Base-by-base conservation (phyloP, 202 grass and related monocot genomes). In the Panicum hallii region DNA sequence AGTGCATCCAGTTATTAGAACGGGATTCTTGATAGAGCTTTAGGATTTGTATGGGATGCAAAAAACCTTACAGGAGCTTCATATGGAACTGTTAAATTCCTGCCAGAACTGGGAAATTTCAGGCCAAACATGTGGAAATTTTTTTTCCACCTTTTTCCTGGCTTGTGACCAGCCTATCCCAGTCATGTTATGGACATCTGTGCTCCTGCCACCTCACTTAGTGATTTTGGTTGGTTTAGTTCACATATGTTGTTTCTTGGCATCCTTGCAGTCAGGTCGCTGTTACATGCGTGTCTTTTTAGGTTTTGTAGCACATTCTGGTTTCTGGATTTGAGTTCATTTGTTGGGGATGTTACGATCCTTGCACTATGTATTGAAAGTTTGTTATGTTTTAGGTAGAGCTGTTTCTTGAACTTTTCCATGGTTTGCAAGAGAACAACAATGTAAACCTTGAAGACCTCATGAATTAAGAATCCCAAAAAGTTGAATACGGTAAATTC, bases 251-350 rank as follows among this genome's bases (percentile, higher is more conserved):
- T 46, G 55, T 36, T 13, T 55, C 2, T 75, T 32, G 0, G 9
- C 26, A 50, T 63, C 19, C 42, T 50, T 67, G 38, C 50, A 38
- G 38, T 48, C 23, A 45, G 32, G 26, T 55, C n/a, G 1, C 5
- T 52, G 32, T 32, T 32, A 32, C 32, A 32, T 32, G 32, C 32
- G 3, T 47, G 72, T 8, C 38, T 7, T 63, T 62, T 52, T 43
- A 58, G 36, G 23, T 48, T 30, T 3, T 58, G 47, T 81, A 30
- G 11, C 60, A 61, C 5, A 47, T 58, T 70, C 46, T 77, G 15
- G 28, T 40, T 58, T 70, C 46, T 77, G 15, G 28, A 63, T 28
- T 72, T 70, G 14, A 76, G 28, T 61, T 75, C n/a, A 11, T 17
- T 30, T 63, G 43, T n/a, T 77, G 32, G n/a, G 45, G 32, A 20